Evolutionary conservation across 2,329 filamentous ascomycete species (phyloP), one percentile per base, ranked within the genome.

Genomic region (Beauveria caledonica): DNA sequence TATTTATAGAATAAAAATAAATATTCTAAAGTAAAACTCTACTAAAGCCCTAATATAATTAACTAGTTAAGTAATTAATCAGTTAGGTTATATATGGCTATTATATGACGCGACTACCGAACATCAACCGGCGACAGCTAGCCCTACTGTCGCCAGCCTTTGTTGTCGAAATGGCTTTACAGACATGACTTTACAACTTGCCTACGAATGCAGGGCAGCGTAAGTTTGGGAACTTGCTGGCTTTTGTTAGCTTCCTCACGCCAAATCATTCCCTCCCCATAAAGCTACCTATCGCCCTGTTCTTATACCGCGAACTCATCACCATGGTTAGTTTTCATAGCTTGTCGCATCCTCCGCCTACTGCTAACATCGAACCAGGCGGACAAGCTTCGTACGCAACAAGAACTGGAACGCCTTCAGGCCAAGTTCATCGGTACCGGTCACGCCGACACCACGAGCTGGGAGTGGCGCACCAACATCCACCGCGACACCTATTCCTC

Each of bases 391-490:
- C 92, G 94, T 72, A 94, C 91, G 10, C 90, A 96, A 68, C 94
- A 99, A 76, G 94, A 99, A 75, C 92, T 99, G 71, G 94, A 99
- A 77, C 88, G 92, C 65, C 89, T 97, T 19, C 94, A 99, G 77
- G 88, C 92, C 70, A 95, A 95, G 70, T 97, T 94, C 79, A 83
- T 99, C 69, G 94, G 94, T 67, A 97, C 94, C 4, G 94, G 94
- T 25, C 92, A 97, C 74, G 90, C 93, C 48, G 94, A 99, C 77
- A 97, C 93, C 15, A 96, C 92, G 27, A 95, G 91, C 74, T 94
- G 94, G 86, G 94, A 99, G 77, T 99, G 92, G 92, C 88, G 88
- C 55, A 92, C 89, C 62, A 99, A 97, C 78, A 93, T 97, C 71
- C 85, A 92, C 71, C 92, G 94, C 72, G 94, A 99, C 78, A 95